These are phyloP conservation scores for Scedosporium apiospermum DNA, from an alignment of 2,329 filamentous ascomycete genomes.

Conservation along the genomic window DNA sequence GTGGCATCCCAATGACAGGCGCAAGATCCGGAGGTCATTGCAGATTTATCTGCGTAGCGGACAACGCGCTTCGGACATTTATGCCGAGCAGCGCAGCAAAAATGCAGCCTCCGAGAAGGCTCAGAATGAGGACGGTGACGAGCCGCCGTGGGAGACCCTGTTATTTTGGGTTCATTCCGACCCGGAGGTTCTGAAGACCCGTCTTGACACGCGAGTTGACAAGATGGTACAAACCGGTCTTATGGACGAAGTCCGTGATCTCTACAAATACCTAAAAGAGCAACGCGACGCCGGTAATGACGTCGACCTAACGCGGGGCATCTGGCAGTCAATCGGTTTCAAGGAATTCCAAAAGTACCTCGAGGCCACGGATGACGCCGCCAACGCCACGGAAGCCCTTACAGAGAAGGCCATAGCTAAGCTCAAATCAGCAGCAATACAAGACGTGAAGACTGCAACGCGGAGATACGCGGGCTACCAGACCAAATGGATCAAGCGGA, in stretches of 20 bases:
- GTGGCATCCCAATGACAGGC: conserved; percentile 89
- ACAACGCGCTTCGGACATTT: conserved; percentile 73
- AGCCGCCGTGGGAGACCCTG: conserved; percentile 42
- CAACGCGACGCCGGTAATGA: conserved; percentile 30
- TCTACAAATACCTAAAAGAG: conserved; percentile 32
- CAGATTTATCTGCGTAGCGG: conserved; percentile 85
- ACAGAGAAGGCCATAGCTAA: conserved; percentile 33
- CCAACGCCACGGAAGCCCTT: conserved; percentile 11
- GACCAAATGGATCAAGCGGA: conserved; percentile 76
- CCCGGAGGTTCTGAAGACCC: conserved; percentile 53
- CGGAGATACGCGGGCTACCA: conserved; percentile 83
- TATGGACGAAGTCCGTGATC: conserved; percentile 35
- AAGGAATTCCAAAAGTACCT: conserved; percentile 80
- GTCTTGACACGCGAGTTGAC: conserved; percentile 70
- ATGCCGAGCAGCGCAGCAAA: conserved; percentile 60
- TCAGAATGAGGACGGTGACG: conserved; percentile 13
- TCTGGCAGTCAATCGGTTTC: conserved; percentile 95
- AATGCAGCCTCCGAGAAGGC: conserved; percentile 20
- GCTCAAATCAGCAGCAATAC: conserved; percentile 51
- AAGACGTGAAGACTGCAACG: conserved; percentile 73
- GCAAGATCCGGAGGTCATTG: conserved; percentile 82
- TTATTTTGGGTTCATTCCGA: conserved; percentile 84
- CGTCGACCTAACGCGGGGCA: conserved; percentile 69
- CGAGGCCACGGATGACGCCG: conserved; percentile 25
- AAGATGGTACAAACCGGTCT: conserved; percentile 63